Evolutionary conservation across 106 monocot genomes (phyloP), one percentile per base, ranked within the genome.

Genomic region (Phalaenopsis aphrodite): DNA sequence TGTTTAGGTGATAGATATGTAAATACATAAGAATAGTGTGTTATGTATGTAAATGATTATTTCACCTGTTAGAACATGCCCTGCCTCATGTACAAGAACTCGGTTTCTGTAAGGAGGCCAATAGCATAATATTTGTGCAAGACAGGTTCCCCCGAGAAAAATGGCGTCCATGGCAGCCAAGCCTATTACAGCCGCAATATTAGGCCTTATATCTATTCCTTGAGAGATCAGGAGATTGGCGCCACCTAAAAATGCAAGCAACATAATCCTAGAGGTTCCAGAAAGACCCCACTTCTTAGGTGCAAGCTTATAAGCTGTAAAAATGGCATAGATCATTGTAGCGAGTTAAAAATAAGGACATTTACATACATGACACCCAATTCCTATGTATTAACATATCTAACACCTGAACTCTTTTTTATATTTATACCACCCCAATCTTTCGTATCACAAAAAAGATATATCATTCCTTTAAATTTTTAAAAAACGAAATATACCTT

Each of bases 21-120:
- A 30, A 30, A 2, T 52, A 52, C 43, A 52, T 0, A 52, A 12
- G 52, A 11, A 12, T 12, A 12, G 52, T 45, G 3, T 10, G 14
- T 0, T 52, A 12, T 12, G 14, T 52, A 52, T 12, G 0, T 69
- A 80, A 10, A 15, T 16, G 72, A 19, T 12, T 42, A 5, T 78
- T 41, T 81, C 84, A 98, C 97, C 97, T 56, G 84, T 88, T 46
- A 98, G 86, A 80, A 98, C 89, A 87, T 98, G 97, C 21, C 97
- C 94, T 55, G 97, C 97, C 88, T 98, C 97, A 89, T 98, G 97
- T 75, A 98, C 94, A 75, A 98, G 90, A 83, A 98, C 80, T 42
- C 97, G 80, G 41, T 89, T 86, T 52, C 81, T 92, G 83, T 92
- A 89, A 72, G 97, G 97, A 79, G 97, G 97, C 97, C 97, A 98